phyloP scores from a whole-genome alignment of 768 basidiomycete genomes.

The Lyophyllum atratum region DNA sequence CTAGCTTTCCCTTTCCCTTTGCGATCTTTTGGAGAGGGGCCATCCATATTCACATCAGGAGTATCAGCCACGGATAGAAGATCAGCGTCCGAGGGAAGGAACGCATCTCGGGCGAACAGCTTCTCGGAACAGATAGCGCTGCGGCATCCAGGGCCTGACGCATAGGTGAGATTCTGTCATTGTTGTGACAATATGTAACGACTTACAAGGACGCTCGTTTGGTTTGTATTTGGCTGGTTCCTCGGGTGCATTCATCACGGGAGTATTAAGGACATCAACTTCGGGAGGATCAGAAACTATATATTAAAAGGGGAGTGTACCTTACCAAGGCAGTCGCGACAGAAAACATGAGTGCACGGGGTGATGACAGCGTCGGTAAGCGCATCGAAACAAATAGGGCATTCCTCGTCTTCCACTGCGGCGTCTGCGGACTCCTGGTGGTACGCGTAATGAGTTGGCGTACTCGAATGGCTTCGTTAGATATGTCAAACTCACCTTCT shows the following conservation, averaged over 20 bases:
- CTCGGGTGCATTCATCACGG: conserved; percentile 33
- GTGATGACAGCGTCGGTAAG: conserved; percentile 58
- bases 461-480: too few relatives aligned
- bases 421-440: conserved; percentile 47
- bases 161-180: not conserved
- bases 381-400: conserved; percentile 67
- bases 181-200: not conserved
- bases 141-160: conserved; percentile 63
- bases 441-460: not conserved
- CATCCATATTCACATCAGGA: conserved; percentile 33
- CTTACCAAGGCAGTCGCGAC: conserved; percentile 58
- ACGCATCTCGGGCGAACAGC: conserved; percentile 58
- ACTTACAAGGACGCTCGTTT: conserved; percentile 55
- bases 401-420: conserved; percentile 56
- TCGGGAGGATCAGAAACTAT: conserved; percentile 2
- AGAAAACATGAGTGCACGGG: conserved; percentile 62
- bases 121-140: conserved; percentile 43
- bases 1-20: conserved; percentile 26
- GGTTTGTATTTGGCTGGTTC: conserved; percentile 36
- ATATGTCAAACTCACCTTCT: conserved; percentile 40
- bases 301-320: not conserved
- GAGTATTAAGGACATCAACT: conserved; percentile 48
- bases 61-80: conserved; percentile 22
- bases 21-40: conserved; percentile 15
- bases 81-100: conserved; percentile 60